phyloP scores from a whole-genome alignment of 1,284 basidiomycete genomes.

The Vanrija sp. region DNA sequence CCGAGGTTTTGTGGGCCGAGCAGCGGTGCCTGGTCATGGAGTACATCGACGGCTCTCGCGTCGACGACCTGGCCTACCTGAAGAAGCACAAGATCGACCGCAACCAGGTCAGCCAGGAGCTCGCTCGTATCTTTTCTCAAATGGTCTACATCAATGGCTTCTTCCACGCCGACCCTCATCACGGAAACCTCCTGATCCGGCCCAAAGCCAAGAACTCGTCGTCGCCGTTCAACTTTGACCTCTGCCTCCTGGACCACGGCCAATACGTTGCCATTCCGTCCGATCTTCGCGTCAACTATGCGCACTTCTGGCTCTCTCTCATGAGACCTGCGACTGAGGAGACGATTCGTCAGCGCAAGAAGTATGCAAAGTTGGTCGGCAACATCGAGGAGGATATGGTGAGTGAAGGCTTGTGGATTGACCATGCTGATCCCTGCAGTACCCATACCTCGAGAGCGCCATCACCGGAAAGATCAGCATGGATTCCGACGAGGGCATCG shows the following conservation, averaged over 20 bases:
- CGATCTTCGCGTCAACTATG: constrained; percentile 61
- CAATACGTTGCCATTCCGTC: constrained; percentile 81
- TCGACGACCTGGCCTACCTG: constrained; percentile 85
- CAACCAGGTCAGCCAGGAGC: constrained; percentile 80
- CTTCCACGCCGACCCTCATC: constrained; percentile 50
- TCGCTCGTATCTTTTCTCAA: constrained; percentile 74
- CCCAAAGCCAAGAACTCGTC: constrained; percentile 60
- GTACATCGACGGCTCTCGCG: constrained; percentile 75
- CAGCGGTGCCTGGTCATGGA: constrained; percentile 93
- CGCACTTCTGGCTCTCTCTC: constrained; percentile 74
- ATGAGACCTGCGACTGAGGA: constrained; percentile 66
- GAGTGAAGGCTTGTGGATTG: constrained; percentile 30
- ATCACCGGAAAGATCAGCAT: constrained; percentile 61
- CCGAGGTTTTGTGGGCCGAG: constrained; percentile 75
- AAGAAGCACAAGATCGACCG: constrained; percentile 82
- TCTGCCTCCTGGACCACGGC: constrained; percentile 84
- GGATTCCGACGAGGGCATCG: constrained; percentile 23
- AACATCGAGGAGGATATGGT: constrained; percentile 84
- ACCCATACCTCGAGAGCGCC: constrained; percentile 71
- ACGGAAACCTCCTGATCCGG: constrained; percentile 86
- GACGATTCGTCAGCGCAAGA: constrained; percentile 63
- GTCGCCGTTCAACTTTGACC: constrained; percentile 90
- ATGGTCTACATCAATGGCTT: constrained; percentile 94
- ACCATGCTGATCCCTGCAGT: constrained; percentile 18
- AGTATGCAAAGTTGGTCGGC: constrained; percentile 82